These are phyloP conservation scores for Allium sativum DNA, from an alignment of 106 monocot genomes.

Conservation along the genomic window DNA sequence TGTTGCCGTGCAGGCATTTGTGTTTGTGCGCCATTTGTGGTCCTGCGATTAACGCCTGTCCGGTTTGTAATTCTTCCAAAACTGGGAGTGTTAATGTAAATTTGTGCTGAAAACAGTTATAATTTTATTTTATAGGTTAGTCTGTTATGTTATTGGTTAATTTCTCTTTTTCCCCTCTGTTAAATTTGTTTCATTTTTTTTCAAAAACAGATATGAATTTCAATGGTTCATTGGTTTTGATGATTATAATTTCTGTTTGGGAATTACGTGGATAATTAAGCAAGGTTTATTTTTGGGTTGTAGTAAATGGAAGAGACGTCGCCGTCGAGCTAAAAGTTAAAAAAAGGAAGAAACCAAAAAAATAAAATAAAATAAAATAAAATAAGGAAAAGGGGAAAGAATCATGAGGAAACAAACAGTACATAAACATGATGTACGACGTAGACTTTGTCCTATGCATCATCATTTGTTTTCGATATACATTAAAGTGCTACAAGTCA, in stretches of 20 bases:
- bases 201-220: not conserved
- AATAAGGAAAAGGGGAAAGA: too few species aligned
- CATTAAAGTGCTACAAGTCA: too few species aligned
- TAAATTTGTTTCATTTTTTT: not conserved
- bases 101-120: conserved; percentile 4
- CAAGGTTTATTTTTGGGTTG: too few species aligned
- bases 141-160: not conserved
- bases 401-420: too few species aligned
- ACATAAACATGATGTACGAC: not conserved
- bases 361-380: too few species aligned
- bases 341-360: too few species aligned
- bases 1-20: conserved; percentile 61
- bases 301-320: too few species aligned
- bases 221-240: too few species aligned
- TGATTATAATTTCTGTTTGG: too few species aligned
- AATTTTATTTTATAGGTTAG: not conserved
- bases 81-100: conserved; percentile 39
- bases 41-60: conserved; percentile 23
- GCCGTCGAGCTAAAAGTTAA: too few species aligned
- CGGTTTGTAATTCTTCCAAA: conserved; percentile 27
- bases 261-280: too few species aligned
- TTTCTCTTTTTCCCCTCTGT: not conserved
- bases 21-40: conserved; percentile 45
- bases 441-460: not conserved
- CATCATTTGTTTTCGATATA: not conserved